These are phyloP conservation scores for Yamadazyma atlantica DNA, from an alignment of 1,139 yeast genomes.

Conservation along the genomic window DNA sequence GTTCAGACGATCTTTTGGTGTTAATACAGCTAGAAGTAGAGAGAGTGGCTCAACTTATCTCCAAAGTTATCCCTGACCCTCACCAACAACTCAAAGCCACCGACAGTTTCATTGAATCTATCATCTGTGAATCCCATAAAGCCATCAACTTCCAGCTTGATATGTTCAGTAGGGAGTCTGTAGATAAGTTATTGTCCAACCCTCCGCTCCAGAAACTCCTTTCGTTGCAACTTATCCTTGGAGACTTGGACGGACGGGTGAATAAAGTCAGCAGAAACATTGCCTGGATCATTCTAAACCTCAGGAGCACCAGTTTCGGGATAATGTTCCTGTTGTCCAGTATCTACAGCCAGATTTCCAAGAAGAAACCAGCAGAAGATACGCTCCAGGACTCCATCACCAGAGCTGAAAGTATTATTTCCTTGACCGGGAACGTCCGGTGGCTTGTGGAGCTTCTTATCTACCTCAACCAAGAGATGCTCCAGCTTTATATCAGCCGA, in stretches of 20 bases:
- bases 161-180: constrained; percentile 58
- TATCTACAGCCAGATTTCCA: constrained; percentile 55
- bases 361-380: constrained; percentile 51
- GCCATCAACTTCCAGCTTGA: constrained; percentile 72
- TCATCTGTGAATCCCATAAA: constrained; percentile 64
- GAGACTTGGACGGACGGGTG: constrained; percentile 49
- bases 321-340: constrained; percentile 71
- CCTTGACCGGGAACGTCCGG: constrained; percentile 69
- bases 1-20: constrained; percentile 66
- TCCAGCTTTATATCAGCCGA: constrained; percentile 32
- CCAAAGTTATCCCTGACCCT: constrained; percentile 17
- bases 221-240: constrained; percentile 65
- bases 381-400: constrained; percentile 53
- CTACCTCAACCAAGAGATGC: constrained; percentile 65
- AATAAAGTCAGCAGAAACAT: constrained; percentile 50
- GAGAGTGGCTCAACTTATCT: constrained; percentile 20
- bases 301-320: constrained; percentile 72
- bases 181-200: constrained; percentile 67
- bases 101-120: constrained; percentile 39
- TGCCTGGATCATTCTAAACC: constrained; percentile 68
- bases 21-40: constrained; percentile 49
- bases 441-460: constrained; percentile 77
- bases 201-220: constrained; percentile 71
- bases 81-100: constrained; percentile 21
- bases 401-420: constrained; percentile 57